Base-by-base conservation (phyloP, 108 stramenopile species). In the Cylindrotheca fusiformis region DNA sequence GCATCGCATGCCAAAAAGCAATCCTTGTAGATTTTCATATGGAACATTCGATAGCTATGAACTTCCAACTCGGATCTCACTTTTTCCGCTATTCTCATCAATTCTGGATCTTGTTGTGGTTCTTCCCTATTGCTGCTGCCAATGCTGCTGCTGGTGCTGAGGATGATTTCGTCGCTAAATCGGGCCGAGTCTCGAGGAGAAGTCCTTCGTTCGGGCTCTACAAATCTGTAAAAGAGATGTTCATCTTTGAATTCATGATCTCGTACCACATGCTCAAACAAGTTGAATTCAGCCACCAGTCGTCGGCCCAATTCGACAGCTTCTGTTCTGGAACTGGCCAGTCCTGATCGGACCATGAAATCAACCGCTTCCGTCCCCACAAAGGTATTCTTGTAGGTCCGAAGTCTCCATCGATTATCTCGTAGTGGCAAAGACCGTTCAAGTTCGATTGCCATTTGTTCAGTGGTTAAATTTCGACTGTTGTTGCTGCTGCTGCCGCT, bases 181-280 rank as follows among this genome's bases (percentile, higher is more conserved):
- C 56, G 17, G 47, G 55, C 23, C 44, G 17, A 17, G 44, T 45
- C 17, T 17, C 17, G 44, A 17, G 36, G 36, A 10, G 14, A 41
- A 6, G 21, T 59, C 22, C 61, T 48, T 50, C 33, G 6, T 51
- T 30, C 23, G 14, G 23, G 32, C 4, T 23, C 70, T 23, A 77
- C 48, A 64, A 86, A 88, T 3, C 72, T 55, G 51, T 71, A 87
- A 25, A 76, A 87, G 28, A 77, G 55, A n/a, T 65, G 52, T 22
- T 69, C 65, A 46, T 91, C 87, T 53, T 80, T 69, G 32, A 82
- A 77, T 31, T 77, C 65, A 26, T 67, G 66, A 32, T 78, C 67
- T 8, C 58, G 48, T 24, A 59, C 30, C 47, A 77, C 78, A 32
- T 82, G 79, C 20, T 65, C 41, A 46, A 82, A 78, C 31, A 82